A percentile compares a stretch with the other conserved stretches of the same genome.
Evolutionary conservation across 1,284 basidiomycete species (phyloP).

Genomic region (Ganoderma meredithae): DNA sequence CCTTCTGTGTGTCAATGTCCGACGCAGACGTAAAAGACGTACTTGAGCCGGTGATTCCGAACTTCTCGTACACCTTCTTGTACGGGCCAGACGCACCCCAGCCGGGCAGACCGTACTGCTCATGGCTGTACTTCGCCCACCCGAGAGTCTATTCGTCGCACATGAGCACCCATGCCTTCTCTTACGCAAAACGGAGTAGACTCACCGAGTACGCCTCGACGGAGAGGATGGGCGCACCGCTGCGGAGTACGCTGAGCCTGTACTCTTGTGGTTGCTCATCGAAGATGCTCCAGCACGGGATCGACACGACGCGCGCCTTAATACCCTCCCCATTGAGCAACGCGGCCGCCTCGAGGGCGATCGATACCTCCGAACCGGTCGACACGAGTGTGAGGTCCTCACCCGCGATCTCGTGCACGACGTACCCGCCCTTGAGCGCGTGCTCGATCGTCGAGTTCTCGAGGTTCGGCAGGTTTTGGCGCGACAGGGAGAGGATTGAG

Average conservation of each 20-base stretch:
- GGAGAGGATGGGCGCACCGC: conserved; percentile 89
- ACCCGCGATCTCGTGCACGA: conserved; percentile 79
- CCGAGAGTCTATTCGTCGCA: conserved; percentile 65
- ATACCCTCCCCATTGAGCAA: conserved; percentile 79
- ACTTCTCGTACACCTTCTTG: conserved; percentile 89
- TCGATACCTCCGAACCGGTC: conserved; percentile 88
- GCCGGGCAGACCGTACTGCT: conserved; percentile 81
- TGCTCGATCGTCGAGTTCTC: conserved; percentile 88
- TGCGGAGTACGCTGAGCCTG: conserved; percentile 84
- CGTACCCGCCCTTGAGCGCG: conserved; percentile 89
- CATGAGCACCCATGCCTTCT: not conserved
- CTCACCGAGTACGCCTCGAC: conserved; percentile 84
- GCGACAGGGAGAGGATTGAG: conserved; percentile 87
- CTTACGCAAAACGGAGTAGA: conserved; percentile 17
- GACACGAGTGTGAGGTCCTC: conserved; percentile 90
- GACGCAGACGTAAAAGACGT: conserved; percentile 40
- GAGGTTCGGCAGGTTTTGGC: conserved; percentile 94
- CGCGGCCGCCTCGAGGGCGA: conserved; percentile 86
- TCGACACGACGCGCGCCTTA: conserved; percentile 85
- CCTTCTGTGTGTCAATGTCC: not conserved
- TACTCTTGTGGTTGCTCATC: conserved; percentile 87
- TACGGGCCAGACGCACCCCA: conserved; percentile 95
- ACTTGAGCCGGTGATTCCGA: conserved; percentile 86
- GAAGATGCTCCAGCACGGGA: conserved; percentile 93
- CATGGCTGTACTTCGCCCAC: conserved; percentile 90